Conservation (phyloP, 83 land plant species). For the Larix sibirica region DNA sequence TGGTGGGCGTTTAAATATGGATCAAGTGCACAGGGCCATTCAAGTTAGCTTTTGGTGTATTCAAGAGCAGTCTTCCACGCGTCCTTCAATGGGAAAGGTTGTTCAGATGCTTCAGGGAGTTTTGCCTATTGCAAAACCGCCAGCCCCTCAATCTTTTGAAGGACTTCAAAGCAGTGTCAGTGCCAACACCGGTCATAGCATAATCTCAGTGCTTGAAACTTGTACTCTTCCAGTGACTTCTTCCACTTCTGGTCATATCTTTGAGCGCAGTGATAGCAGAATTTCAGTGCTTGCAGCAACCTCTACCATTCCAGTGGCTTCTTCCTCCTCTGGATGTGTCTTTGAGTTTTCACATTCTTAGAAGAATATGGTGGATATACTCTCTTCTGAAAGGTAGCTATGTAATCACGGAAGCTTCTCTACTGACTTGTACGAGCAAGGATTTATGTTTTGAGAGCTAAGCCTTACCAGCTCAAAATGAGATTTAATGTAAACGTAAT, state of each 20-base stretch:
- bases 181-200: neutral
- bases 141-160: conserved; percentile 46
- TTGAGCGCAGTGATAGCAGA: too few relatives aligned
- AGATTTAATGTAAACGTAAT: too few relatives aligned
- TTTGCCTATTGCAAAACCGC: conserved; percentile 30
- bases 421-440: too few relatives aligned
- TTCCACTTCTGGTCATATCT: conserved; percentile 22
- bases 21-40: conserved; percentile 35
- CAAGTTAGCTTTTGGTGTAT: conserved; percentile 72
- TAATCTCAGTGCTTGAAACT: conserved; percentile 16
- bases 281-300: too few relatives aligned
- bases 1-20: conserved; percentile 24
- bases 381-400: too few relatives aligned
- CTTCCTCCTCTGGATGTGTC: too few relatives aligned
- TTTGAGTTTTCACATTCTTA: too few relatives aligned
- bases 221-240: conserved; percentile 27
- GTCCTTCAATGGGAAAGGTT: conserved; percentile 15
- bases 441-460: too few relatives aligned
- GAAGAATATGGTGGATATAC: too few relatives aligned
- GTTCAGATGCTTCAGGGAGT: conserved; percentile 13
- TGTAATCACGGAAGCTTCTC: too few relatives aligned
- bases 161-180: conserved; percentile 27
- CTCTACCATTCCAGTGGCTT: too few relatives aligned
- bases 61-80: neutral
- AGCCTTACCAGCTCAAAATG: too few relatives aligned